phyloP scores from a whole-genome alignment of 805 yeast genomes.

The Ogataea minuta region DNA sequence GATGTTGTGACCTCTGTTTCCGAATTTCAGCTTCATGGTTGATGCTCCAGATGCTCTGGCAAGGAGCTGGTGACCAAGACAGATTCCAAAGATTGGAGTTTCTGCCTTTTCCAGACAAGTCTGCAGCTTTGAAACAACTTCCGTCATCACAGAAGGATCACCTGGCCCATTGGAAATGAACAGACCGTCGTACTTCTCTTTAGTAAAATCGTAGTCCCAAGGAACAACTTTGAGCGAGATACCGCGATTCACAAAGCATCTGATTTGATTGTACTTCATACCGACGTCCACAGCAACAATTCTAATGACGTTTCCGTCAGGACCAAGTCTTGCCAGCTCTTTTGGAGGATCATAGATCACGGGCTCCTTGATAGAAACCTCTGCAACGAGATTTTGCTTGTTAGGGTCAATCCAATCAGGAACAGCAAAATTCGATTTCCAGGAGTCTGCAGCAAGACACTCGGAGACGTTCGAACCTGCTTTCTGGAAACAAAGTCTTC shows the following conservation, averaged over 20 bases:
- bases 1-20: constrained; percentile 99
- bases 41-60: constrained; percentile 96
- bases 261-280: constrained; percentile 95
- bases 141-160: constrained; percentile 86
- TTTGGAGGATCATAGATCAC: constrained; percentile 70
- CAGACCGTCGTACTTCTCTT: constrained; percentile 88
- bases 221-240: constrained; percentile 95
- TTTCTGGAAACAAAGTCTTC: constrained; percentile 73
- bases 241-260: constrained; percentile 95
- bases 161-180: constrained; percentile 99
- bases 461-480: constrained; percentile 32
- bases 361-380: constrained; percentile 79
- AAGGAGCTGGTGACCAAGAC: constrained; percentile 95
- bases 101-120: constrained; percentile 59
- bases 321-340: constrained; percentile 49
- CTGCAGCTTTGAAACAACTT: constrained; percentile 59
- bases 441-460: constrained; percentile 38
- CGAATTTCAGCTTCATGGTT: constrained; percentile 88
- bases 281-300: constrained; percentile 95
- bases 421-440: constrained; percentile 63
- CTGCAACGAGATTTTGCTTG: constrained; percentile 84
- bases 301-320: constrained; percentile 75
- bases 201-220: constrained; percentile 83
- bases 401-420: constrained; percentile 96
- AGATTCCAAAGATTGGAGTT: constrained; percentile 95